Evolutionary conservation across 108 stramenopile genomes (phyloP).

Genomic region (Cylindrotheca closterium): DNA sequence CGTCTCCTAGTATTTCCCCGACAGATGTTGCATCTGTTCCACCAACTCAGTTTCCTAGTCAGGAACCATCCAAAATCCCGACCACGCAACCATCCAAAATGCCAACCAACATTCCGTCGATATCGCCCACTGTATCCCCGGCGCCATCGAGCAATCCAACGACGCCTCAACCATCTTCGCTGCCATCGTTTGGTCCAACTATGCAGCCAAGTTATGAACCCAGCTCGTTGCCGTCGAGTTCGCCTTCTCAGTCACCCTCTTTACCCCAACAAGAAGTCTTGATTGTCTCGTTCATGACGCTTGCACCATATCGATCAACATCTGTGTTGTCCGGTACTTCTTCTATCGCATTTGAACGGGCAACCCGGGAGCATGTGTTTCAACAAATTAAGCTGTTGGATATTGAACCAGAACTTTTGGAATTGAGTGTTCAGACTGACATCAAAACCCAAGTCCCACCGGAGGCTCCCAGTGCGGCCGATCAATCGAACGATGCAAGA

Average conservation of each 20-base stretch:
- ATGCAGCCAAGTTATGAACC: background rate
- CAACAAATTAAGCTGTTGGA: background rate
- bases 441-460: constrained; percentile 7
- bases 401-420: constrained; percentile 1
- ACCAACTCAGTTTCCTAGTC: background rate
- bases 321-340: background rate
- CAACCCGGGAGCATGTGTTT: background rate
- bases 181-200: constrained; percentile 4
- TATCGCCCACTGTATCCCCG: constrained; percentile 6
- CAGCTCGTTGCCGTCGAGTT: background rate
- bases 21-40: background rate
- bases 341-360: constrained; percentile 4
- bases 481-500: background rate
- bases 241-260: constrained; percentile 17
- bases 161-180: constrained; percentile 1
- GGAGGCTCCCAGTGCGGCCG: constrained; percentile 5
- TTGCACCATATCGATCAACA: background rate
- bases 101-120: background rate
- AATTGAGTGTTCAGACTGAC: constrained; percentile 2
- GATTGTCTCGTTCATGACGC: constrained; percentile 3
- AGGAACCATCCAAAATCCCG: background rate
- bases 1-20: constrained; percentile 2
- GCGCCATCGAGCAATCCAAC: constrained; percentile 6
- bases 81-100: background rate
- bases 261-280: constrained; percentile 8